Evolutionary conservation across 2,329 filamentous ascomycete genomes (phyloP).

Genomic region (Alternaria infectoria): DNA sequence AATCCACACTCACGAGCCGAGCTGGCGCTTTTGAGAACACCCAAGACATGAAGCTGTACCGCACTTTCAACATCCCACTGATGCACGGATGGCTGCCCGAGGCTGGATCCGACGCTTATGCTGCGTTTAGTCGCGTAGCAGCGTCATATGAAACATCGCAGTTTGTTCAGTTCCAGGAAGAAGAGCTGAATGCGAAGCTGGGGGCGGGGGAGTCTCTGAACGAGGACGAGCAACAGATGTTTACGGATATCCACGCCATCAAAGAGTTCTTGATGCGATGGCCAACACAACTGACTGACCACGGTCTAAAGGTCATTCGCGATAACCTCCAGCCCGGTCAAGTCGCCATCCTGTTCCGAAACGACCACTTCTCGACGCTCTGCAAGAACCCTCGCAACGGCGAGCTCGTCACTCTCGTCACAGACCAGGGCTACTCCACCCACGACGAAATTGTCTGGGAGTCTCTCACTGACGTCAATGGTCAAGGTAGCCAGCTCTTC

Average conservation of each 20-base stretch:
- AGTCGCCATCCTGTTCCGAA: slow-evolving; percentile 91
- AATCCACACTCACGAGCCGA: slow-evolving; percentile 42
- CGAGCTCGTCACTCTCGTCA: slow-evolving; percentile 82
- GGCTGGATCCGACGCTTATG: slow-evolving; percentile 67
- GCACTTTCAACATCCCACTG: slow-evolving; percentile 84
- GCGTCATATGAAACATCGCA: slow-evolving; percentile 91
- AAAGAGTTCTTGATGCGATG: slow-evolving; percentile 80
- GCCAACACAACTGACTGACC: slow-evolving; percentile 84
- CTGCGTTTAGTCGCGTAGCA: slow-evolving; percentile 75
- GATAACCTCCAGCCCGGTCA: slow-evolving; percentile 75
- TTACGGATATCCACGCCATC: slow-evolving; percentile 84
- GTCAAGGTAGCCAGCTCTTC: slow-evolving; percentile 80
- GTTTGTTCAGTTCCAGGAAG: slow-evolving; percentile 84
- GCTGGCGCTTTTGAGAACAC: slow-evolving; percentile 87
- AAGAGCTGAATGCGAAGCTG: slow-evolving; percentile 84
- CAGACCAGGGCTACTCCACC: slow-evolving; percentile 85
- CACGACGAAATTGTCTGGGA: slow-evolving; percentile 98
- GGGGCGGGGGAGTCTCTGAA: slow-evolving; percentile 65
- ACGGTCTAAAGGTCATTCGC: slow-evolving; percentile 77
- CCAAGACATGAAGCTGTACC: slow-evolving; percentile 86
- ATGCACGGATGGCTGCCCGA: slow-evolving; percentile 94
- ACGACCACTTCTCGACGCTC: slow-evolving; percentile 94
- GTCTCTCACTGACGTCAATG: slow-evolving; percentile 85
- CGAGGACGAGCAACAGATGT: slow-evolving; percentile 75
- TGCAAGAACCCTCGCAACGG: slow-evolving; percentile 84